Evolutionary conservation across 2,329 filamentous ascomycete genomes (phyloP).

Genomic region (Fusarium ambrosium): DNA sequence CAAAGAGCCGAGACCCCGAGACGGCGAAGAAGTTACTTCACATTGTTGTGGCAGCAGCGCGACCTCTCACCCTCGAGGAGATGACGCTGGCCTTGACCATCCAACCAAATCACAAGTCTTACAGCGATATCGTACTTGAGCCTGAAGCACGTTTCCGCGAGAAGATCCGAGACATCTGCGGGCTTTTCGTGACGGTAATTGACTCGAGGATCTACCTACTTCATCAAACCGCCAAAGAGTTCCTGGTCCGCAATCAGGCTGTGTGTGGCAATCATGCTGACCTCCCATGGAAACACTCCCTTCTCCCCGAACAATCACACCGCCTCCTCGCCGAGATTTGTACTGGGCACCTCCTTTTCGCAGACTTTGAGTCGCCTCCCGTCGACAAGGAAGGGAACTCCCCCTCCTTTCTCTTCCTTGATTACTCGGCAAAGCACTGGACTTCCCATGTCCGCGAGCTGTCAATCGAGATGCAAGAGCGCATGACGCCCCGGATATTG

Average conservation of each 20-base stretch:
- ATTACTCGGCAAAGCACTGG: constrained; percentile 22
- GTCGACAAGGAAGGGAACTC: background rate
- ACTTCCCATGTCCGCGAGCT: constrained; percentile 9
- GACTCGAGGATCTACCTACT: constrained; percentile 39
- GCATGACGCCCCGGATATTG: background rate
- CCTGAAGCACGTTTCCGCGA: constrained; percentile 15
- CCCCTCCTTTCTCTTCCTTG: constrained; percentile 5
- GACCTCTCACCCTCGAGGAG: constrained; percentile 41
- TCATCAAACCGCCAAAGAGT: constrained; percentile 43
- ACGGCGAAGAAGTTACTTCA: constrained; percentile 37
- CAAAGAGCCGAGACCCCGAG: constrained; percentile 19
- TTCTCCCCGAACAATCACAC: constrained; percentile 24
- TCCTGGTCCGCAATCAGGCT: constrained; percentile 19
- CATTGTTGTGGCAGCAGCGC: constrained; percentile 43
- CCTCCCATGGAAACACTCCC: constrained; percentile 25
- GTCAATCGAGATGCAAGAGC: constrained; percentile 5
- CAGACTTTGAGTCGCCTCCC: constrained; percentile 8
- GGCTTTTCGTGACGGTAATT: constrained; percentile 47
- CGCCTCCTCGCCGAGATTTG: constrained; percentile 31
- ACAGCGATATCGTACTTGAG: constrained; percentile 9
- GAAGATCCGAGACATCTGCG: constrained; percentile 45
- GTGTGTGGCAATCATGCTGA: no score
- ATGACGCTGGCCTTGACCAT: constrained; percentile 40
- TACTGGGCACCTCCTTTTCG: constrained; percentile 7
- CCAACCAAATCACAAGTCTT: constrained; percentile 7